Evolutionary conservation across 345 rosid genomes (phyloP), one percentile per base, ranked within the genome.

Genomic region (Hypericum perforatum): DNA sequence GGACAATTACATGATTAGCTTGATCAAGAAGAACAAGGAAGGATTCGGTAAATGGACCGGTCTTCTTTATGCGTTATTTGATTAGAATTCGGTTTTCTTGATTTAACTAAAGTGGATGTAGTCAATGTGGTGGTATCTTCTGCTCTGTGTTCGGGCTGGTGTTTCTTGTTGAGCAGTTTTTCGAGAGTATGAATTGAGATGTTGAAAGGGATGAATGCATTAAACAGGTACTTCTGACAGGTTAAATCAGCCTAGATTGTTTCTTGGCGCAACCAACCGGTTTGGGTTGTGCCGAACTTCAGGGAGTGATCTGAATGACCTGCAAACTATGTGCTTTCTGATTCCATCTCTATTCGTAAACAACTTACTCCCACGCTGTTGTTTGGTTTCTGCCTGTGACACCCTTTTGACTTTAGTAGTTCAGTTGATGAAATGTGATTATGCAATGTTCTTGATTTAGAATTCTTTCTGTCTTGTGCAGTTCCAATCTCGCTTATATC

Each of bases 1-100:
- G 5, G 98, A 91, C 71, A 91, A 85, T 58, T 64, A 82, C 62
- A 69, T 87, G 78, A 62, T 78, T 58, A 66, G 63, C 70, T 68
- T 77, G 60, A 76, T 87, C 50, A 85, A 78, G 77, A 81, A 76
- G 72, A 76, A 71, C 82, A 87, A 81, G 56, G 78, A 82, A 62
- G 96, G 92, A 11, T 85, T 81, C 60, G 92, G 98, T 91, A 58
- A 67, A 22, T n/a, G n/a, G n/a, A n/a, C n/a, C n/a, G n/a, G n/a
- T n/a, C n/a, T n/a, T n/a, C n/a, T n/a, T n/a, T n/a, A n/a, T n/a
- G n/a, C n/a, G n/a, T n/a, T n/a, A n/a, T n/a, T n/a, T n/a, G n/a
- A n/a, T n/a, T n/a, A n/a, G n/a, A n/a, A n/a, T n/a, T n/a, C n/a
- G n/a, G n/a, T n/a, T n/a, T n/a, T n/a, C n/a, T n/a, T n/a, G n/a